Conservation (phyloP, 345 rosid genomes). For the Cochlearia excelsa region DNA sequence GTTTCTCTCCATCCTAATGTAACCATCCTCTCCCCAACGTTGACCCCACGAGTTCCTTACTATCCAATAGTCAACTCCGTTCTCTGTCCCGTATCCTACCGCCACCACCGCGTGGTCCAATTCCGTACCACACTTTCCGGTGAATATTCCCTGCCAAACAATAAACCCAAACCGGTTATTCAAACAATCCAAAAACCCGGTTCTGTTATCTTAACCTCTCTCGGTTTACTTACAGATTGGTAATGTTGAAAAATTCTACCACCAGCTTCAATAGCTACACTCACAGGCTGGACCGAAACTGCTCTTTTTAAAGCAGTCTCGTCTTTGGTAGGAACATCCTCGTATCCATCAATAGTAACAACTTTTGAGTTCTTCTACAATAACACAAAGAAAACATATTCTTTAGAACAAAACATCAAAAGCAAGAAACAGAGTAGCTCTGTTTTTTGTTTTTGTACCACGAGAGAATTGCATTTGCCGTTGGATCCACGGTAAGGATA, state of each 20-base stretch:
- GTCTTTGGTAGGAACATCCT: slow-evolving; percentile 58
- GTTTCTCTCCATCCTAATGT: slow-evolving; percentile 68
- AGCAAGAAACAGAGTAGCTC: neutral
- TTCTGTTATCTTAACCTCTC: neutral
- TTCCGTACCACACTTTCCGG: slow-evolving; percentile 59
- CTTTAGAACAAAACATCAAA: neutral
- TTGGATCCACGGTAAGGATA: slow-evolving; percentile 70
- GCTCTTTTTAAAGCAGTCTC: slow-evolving; percentile 72
- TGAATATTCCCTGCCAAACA: slow-evolving; percentile 62
- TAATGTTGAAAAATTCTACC: slow-evolving; percentile 79
- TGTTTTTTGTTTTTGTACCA: slow-evolving; percentile 39
- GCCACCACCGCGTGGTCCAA: slow-evolving; percentile 80
- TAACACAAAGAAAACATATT: neutral
- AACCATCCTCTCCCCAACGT: slow-evolving; percentile 81
- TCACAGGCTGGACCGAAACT: slow-evolving; percentile 76
- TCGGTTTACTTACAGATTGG: slow-evolving; percentile 50
- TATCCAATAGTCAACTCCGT: slow-evolving; percentile 76
- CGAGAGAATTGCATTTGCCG: slow-evolving; percentile 45
- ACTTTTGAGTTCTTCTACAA: slow-evolving; percentile 61
- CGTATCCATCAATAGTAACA: slow-evolving; percentile 75
- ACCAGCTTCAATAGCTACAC: slow-evolving; percentile 94
- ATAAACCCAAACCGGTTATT: slow-evolving; percentile 15
- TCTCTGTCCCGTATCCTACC: slow-evolving; percentile 80
- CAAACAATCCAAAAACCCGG: neutral
- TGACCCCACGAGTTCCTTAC: slow-evolving; percentile 91